A percentile compares a stretch with the other conserved stretches of the same genome.
Evolutionary conservation across 116 monocot species (phyloP).

Genomic region (Cymodocea nodosa): DNA sequence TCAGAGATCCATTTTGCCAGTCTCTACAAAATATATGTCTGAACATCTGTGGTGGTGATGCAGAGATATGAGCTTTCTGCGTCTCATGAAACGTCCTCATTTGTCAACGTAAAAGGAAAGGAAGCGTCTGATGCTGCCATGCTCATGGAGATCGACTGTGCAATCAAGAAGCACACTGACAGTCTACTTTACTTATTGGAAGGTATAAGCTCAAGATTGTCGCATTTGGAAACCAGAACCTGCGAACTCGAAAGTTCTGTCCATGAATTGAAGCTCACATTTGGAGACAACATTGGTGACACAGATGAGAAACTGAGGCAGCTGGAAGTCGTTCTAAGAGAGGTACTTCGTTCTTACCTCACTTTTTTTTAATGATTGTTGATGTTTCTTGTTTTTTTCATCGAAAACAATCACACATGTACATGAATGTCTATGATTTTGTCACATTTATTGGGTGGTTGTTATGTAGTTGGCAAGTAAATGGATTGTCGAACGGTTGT

Average conservation of each 20-base stretch:
- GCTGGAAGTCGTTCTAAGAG: constrained; percentile 74
- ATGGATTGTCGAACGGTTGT: no score
- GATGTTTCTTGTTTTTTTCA: not conserved
- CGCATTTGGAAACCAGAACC: constrained; percentile 72
- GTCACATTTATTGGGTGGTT: no score
- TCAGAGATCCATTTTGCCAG: not conserved
- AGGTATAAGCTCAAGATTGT: constrained; percentile 73
- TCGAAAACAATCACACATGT: no score
- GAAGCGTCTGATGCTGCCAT: constrained; percentile 21
- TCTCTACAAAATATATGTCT: not conserved
- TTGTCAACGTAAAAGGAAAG: constrained; percentile 30
- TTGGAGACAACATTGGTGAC: constrained; percentile 47
- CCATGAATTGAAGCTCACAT: constrained; percentile 50
- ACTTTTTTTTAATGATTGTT: not conserved
- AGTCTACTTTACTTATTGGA: constrained; percentile 61
- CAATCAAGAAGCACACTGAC: constrained; percentile 74
- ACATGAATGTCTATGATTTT: no score
- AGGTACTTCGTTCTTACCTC: constrained; percentile 32
- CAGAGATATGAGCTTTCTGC: constrained; percentile 10
- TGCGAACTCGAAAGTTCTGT: constrained; percentile 56
- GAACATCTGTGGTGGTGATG: not conserved
- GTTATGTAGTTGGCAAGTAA: no score
- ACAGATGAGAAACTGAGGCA: constrained; percentile 79
- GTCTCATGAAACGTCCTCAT: constrained; percentile 33
- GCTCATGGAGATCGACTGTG: constrained; percentile 54